Conservation (phyloP, 345 rosid species). For the Populus simonii region DNA sequence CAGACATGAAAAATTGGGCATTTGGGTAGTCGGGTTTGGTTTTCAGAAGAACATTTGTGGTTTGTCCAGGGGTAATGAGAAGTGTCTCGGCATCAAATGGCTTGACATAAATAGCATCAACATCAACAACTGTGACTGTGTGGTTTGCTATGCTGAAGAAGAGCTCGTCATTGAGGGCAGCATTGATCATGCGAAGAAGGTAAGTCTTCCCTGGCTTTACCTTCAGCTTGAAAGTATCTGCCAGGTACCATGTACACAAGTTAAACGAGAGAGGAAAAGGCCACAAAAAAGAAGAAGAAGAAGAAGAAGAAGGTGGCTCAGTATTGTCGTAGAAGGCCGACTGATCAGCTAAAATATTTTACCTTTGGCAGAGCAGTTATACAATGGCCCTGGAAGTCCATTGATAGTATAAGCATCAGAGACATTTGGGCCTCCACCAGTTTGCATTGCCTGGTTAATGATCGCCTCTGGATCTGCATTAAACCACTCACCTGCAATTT, state of each 20-base stretch:
- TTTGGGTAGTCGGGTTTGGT: conserved; percentile 3
- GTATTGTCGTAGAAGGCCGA: neutral
- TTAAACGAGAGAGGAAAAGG: neutral
- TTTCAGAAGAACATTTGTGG: conserved; percentile 13
- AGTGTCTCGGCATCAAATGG: conserved; percentile 9
- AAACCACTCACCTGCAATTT: conserved; percentile 20
- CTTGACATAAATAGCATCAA: conserved; percentile 16
- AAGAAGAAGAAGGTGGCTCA: neutral
- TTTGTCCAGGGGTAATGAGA: conserved; percentile 11
- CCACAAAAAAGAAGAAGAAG: neutral
- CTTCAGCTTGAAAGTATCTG: conserved; percentile 20
- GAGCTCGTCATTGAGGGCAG: conserved; percentile 16
- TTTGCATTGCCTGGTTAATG: conserved; percentile 15
- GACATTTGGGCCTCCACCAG: conserved; percentile 20
- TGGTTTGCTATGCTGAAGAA: conserved; percentile 17
- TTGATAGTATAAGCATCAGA: conserved; percentile 18
- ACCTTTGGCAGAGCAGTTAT: conserved; percentile 17
- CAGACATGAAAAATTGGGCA: conserved; percentile 11
- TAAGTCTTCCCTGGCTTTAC: conserved; percentile 14
- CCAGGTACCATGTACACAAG: neutral
- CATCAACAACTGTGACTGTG: conserved; percentile 4
- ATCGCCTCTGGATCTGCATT: conserved; percentile 13
- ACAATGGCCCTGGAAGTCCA: conserved; percentile 15
- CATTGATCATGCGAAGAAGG: conserved; percentile 20
- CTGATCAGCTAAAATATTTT: neutral